Base-by-base conservation (phyloP, 106 monocot species). In the Apostasia shenzhenica region DNA sequence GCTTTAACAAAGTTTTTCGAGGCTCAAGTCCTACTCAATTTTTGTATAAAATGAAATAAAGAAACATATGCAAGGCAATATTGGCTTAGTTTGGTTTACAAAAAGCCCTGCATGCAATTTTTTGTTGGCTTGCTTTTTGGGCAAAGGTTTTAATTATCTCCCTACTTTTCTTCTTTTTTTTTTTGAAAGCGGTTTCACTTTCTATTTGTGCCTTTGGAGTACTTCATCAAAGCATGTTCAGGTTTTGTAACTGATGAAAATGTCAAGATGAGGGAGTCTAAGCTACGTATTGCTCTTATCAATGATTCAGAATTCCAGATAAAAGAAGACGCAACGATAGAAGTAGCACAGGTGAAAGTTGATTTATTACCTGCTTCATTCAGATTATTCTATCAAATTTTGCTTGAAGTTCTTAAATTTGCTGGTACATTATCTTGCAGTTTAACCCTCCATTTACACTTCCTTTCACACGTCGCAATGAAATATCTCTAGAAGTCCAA, bases 401-500 rank as follows among this genome's bases (percentile, higher is more conserved):
- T 42, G 10, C 5, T 49, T 72, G 55, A 45, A 56, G 1, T 40
- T 37, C 40, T 50, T 4, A 62, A 55, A 56, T 11, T 11, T 5
- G 61, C 39, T 72, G 43, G 71, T 45, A 6, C 26, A 1, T 74
- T 63, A 13, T 69, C 66, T 6, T 83, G 72, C 80, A 90, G 94
- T 90, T 81, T 61, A 94, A 90, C 66, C 94, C 94, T 44, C 94
- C 94, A 56, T 94, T 94, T 62, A 85, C 94, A 10, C 94, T 94
- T 72, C 94, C 90, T 66, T 94, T 94, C 68, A 77, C 70, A 10
- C 84, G 90, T 8, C 82, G 90, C 11, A 94, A 90, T 73, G 90
- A 94, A 79, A 83, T 94, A 53, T 70, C 85, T 4, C 57, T 90
- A 49, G 94, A 94, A 77, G 90, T 94, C 75, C 81, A 86, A 72